Evolutionary conservation across 345 rosid species (phyloP).

Genomic region (Rhizophora mangle): DNA sequence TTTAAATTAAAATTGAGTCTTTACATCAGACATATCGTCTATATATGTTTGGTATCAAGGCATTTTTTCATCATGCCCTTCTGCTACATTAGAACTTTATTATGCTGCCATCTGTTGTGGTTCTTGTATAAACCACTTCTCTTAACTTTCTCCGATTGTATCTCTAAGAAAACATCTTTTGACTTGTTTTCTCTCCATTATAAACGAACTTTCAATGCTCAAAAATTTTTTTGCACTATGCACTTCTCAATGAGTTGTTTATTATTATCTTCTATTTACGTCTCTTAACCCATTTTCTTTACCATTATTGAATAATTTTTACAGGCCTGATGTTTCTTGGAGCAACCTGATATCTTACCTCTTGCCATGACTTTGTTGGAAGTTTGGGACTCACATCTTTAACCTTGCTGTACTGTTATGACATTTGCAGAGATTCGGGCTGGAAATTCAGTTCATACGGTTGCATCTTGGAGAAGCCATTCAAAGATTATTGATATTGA

Average conservation of each 20-base stretch:
- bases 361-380: constrained; percentile 92
- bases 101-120: no score
- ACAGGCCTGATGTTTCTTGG: constrained; percentile 97
- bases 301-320: constrained; percentile 36
- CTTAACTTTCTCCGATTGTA: no score
- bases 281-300: constrained; percentile 41
- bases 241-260: constrained; percentile 15
- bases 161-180: no score
- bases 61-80: no score
- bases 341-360: constrained; percentile 97
- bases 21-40: background rate
- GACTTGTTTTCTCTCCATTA: background rate
- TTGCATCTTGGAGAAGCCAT: constrained; percentile 26
- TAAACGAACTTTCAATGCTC: background rate
- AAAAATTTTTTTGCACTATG: background rate
- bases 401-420: constrained; percentile 98
- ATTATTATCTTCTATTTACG: constrained; percentile 24
- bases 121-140: no score
- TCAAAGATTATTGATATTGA: constrained; percentile 30
- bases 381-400: constrained; percentile 99
- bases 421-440: constrained; percentile 88
- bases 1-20: background rate
- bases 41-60: no score
- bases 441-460: constrained; percentile 32
- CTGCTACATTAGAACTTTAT: no score